phyloP scores from a whole-genome alignment of 805 yeast species.

The Ogataea henricii region DNA sequence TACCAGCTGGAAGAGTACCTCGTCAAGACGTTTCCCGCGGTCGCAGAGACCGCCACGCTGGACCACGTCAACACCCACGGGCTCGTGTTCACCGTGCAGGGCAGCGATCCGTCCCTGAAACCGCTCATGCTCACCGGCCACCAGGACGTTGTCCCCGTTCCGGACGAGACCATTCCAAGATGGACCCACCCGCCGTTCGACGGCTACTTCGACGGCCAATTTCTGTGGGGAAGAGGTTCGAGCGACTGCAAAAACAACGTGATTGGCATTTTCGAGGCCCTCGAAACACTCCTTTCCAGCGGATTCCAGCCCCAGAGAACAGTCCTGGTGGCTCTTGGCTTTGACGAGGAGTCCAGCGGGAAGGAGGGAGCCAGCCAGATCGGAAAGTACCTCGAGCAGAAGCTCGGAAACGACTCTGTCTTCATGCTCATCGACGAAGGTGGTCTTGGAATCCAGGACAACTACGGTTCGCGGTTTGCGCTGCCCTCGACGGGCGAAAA shows the following conservation, averaged over 20 bases:
- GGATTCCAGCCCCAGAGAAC: not conserved
- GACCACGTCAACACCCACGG: constrained; percentile 1
- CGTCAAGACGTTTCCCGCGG: not conserved
- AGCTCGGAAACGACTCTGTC: not conserved
- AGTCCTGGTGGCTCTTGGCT: not conserved
- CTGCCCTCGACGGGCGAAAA: not conserved
- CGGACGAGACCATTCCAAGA: not conserved
- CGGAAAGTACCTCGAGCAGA: not conserved
- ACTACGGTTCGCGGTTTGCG: not conserved
- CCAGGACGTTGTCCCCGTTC: constrained; percentile 1
- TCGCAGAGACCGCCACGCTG: not conserved
- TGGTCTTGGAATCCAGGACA: not conserved
- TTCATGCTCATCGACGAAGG: not conserved
- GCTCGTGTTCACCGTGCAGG: not conserved
- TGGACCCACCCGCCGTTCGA: constrained; percentile 1
- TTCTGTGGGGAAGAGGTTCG: constrained; percentile 1
- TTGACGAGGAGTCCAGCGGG: not conserved
- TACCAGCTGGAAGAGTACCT: not conserved
- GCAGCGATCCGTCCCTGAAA: not conserved
- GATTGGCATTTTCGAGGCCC: not conserved
- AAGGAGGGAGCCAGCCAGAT: not conserved
- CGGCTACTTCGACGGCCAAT: not conserved
- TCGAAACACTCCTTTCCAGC: not conserved
- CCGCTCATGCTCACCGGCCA: constrained; percentile 2
- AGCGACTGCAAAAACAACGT: constrained; percentile 1